These are phyloP conservation scores for Erodium chrysanthum DNA, from an alignment of 441 rosid genomes.

Conservation along the genomic window DNA sequence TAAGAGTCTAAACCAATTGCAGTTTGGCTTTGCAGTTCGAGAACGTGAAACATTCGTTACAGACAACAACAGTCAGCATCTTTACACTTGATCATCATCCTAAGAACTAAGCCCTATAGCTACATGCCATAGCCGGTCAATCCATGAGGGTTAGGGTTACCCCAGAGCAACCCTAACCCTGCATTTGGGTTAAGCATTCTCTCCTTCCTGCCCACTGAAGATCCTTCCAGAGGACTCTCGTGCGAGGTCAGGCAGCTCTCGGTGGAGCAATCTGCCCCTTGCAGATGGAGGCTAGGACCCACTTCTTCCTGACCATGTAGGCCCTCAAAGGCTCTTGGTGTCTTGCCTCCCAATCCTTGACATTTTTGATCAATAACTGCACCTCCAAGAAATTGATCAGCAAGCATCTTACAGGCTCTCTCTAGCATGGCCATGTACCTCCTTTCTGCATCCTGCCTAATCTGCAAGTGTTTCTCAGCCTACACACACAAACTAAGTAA, in stretches of 20 bases:
- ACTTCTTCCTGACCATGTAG: conserved; percentile 30
- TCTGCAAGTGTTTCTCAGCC: conserved; percentile 58
- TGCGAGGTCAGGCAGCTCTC: conserved; percentile 65
- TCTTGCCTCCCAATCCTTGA: conserved; percentile 24
- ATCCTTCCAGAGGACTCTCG: conserved; percentile 43
- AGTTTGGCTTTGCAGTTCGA: too few species aligned
- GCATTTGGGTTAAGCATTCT: conserved; percentile 26
- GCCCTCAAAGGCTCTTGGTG: conserved; percentile 23
- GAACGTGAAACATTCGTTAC: not conserved
- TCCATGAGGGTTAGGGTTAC: conserved; percentile 18
- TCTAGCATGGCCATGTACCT: conserved; percentile 58
- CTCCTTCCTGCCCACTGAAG: conserved; percentile 31
- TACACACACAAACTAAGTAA: conserved; percentile 10
- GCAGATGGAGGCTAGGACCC: conserved; percentile 32
- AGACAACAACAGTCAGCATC: not conserved
- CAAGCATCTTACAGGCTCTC: conserved; percentile 56
- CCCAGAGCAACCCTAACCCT: conserved; percentile 28
- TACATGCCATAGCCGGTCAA: not conserved
- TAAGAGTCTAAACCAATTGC: too few species aligned
- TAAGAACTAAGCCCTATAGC: conserved; percentile 20
- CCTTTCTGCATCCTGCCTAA: conserved; percentile 49
- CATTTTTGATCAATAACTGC: conserved; percentile 26
- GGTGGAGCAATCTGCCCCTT: conserved; percentile 51
- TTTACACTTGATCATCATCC: conserved; percentile 13
- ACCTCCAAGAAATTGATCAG: conserved; percentile 44